Conservation (phyloP, 805 yeast species). For the Lachancea waltii region DNA sequence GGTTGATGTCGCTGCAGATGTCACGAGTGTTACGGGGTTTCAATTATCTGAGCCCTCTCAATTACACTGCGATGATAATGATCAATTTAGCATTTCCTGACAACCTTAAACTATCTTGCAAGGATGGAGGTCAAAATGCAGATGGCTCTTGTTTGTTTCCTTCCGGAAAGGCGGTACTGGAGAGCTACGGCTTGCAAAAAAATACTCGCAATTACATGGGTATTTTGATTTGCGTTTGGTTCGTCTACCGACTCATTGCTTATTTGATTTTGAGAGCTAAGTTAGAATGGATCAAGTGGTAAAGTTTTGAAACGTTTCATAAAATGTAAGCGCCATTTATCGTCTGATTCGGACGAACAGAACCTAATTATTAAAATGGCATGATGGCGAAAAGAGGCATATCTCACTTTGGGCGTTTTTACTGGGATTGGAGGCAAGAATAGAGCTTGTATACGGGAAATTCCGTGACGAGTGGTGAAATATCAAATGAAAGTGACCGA, state of each 20-base stretch:
- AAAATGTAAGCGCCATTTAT: too few relatives aligned
- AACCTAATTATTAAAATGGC: too few relatives aligned
- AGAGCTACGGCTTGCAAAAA: constrained; percentile 41
- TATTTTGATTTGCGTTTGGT: constrained; percentile 24
- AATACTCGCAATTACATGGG: constrained; percentile 36
- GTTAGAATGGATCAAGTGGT: constrained; percentile 27
- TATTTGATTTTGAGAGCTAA: constrained; percentile 23
- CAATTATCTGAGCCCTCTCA: constrained; percentile 73
- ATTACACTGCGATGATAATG: constrained; percentile 57
- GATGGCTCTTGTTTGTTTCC: constrained; percentile 41
- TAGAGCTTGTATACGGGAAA: too few relatives aligned
- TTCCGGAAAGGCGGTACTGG: constrained; percentile 51
- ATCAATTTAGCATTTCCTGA: constrained; percentile 53
- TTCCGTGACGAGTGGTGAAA: too few relatives aligned
- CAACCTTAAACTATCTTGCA: constrained; percentile 47
- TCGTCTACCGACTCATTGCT: constrained; percentile 24
- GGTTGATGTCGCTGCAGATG: constrained; percentile 74
- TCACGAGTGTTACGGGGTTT: constrained; percentile 59
- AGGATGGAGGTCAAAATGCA: constrained; percentile 32
- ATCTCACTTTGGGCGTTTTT: too few relatives aligned
- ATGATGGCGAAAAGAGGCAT: not conserved
- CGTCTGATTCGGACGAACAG: too few relatives aligned
- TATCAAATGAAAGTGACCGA: too few relatives aligned
- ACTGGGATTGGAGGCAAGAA: too few relatives aligned
- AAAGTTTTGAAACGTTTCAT: not conserved